A percentile compares a stretch with the other conserved stretches of the same genome.
Conservation (phyloP, 2,329 filamentous ascomycete species). For the Coccinonectria pachysandricola region DNA sequence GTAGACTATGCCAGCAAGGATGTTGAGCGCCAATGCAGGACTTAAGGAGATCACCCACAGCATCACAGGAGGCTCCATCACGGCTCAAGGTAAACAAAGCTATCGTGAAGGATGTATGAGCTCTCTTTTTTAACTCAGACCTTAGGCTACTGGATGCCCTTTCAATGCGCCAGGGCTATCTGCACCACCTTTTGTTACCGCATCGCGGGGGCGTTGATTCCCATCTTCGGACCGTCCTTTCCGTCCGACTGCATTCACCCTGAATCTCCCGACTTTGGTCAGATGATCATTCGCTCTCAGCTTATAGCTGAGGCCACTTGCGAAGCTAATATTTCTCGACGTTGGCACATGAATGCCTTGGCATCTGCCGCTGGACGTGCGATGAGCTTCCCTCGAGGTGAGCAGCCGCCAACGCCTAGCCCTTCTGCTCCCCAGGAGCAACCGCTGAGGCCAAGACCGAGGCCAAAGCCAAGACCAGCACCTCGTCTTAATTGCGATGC, state of each 20-base stretch:
- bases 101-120: no score
- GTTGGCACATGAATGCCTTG: slow-evolving; percentile 7
- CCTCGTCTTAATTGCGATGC: slow-evolving; percentile 16
- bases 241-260: slow-evolving; percentile 58
- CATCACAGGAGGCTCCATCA: slow-evolving; percentile 85
- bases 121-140: slow-evolving; percentile 5
- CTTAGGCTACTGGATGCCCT: slow-evolving; percentile 94
- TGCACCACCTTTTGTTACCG: slow-evolving; percentile 82
- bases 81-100: slow-evolving; percentile 64
- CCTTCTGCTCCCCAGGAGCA: slow-evolving; percentile 11
- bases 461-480: no score
- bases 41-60: slow-evolving; percentile 85
- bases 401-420: slow-evolving; percentile 3
- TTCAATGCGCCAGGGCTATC: slow-evolving; percentile 70
- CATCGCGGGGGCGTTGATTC: slow-evolving; percentile 78
- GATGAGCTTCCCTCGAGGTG: slow-evolving; percentile 14
- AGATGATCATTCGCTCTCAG: slow-evolving; percentile 53
- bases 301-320: slow-evolving; percentile 43
- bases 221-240: slow-evolving; percentile 80
- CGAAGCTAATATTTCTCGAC: slow-evolving; percentile 29
- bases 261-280: slow-evolving; percentile 51
- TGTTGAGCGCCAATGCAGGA: slow-evolving; percentile 66
- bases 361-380: slow-evolving; percentile 5
- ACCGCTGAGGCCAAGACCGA: no score
- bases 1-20: slow-evolving; percentile 81